phyloP scores from a whole-genome alignment of 768 basidiomycete genomes.

The Amanita rubescens region DNA sequence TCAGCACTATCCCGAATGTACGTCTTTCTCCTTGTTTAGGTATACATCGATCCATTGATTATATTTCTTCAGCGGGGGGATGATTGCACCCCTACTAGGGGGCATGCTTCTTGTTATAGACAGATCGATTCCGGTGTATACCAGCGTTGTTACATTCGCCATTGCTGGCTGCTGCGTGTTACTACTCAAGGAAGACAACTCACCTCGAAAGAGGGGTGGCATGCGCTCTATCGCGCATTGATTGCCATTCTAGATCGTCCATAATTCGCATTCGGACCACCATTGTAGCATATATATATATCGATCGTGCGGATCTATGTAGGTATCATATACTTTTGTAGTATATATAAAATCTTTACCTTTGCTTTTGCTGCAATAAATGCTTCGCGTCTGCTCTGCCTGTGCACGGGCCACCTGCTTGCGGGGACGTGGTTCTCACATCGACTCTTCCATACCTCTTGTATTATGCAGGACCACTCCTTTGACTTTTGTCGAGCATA shows the following conservation, averaged over 20 bases:
- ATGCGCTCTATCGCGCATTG: slow-evolving; percentile 22
- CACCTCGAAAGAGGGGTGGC: slow-evolving; percentile 16
- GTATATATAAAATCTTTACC: neutral
- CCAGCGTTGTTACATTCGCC: slow-evolving; percentile 59
- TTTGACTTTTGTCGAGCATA: no score
- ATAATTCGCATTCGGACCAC: neutral
- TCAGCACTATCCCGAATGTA: slow-evolving; percentile 82
- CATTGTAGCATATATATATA: neutral
- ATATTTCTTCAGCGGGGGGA: slow-evolving; percentile 57
- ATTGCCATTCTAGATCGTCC: neutral
- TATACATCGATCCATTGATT: slow-evolving; percentile 1
- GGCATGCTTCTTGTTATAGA: slow-evolving; percentile 63
- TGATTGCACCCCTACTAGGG: slow-evolving; percentile 80
- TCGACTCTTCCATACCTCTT: neutral
- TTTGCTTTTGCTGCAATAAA: no score
- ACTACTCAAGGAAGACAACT: slow-evolving; percentile 41
- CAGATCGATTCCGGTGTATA: slow-evolving; percentile 68
- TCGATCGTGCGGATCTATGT: neutral
- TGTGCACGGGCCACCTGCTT: no score
- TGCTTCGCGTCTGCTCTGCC: no score
- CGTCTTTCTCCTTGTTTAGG: slow-evolving; percentile 18
- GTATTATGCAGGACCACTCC: no score
- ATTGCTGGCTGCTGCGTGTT: slow-evolving; percentile 58
- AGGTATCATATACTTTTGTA: neutral
- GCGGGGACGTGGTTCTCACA: no score